A percentile compares a stretch with the other conserved stretches of the same genome.
These are phyloP conservation scores for Suillus discolor DNA, from an alignment of 768 basidiomycete genomes.

Conservation along the genomic window DNA sequence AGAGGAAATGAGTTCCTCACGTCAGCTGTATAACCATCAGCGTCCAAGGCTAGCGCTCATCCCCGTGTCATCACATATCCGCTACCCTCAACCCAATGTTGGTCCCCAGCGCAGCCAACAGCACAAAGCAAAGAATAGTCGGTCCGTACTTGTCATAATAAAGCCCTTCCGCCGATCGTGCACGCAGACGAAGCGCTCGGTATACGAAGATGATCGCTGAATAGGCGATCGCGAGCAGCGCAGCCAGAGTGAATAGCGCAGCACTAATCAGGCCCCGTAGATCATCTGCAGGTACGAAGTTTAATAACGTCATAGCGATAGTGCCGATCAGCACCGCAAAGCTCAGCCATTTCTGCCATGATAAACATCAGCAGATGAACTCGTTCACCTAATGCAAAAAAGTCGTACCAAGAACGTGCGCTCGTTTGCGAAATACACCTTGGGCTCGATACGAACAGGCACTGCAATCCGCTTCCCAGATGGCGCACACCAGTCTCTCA, in stretches of 20 bases:
- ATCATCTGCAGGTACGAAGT: constrained; percentile 78
- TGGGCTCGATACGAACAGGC: constrained; percentile 96
- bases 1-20: neutral
- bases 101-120: constrained; percentile 69
- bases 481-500: constrained; percentile 75
- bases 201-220: constrained; percentile 80
- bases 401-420: constrained; percentile 86
- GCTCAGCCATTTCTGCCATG: constrained; percentile 81
- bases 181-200: constrained; percentile 68
- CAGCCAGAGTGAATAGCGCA: constrained; percentile 85
- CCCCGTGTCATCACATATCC: constrained; percentile 56
- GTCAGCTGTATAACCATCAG: neutral
- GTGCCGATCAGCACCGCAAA: constrained; percentile 85
- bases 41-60: neutral
- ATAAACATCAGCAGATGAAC: constrained; percentile 8
- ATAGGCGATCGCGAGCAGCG: constrained; percentile 87
- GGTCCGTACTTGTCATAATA: constrained; percentile 93
- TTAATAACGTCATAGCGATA: constrained; percentile 87
- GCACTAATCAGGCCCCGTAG: constrained; percentile 83
- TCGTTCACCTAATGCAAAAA: neutral
- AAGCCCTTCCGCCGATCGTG: constrained; percentile 72
- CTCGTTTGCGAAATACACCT: constrained; percentile 96
- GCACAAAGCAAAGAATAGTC: constrained; percentile 66
- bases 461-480: constrained; percentile 89
- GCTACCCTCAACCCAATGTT: constrained; percentile 73